Evolutionary conservation across 2,329 filamentous ascomycete genomes (phyloP), one percentile per base, ranked within the genome.

Genomic region (Berkeleyomyces basicola): DNA sequence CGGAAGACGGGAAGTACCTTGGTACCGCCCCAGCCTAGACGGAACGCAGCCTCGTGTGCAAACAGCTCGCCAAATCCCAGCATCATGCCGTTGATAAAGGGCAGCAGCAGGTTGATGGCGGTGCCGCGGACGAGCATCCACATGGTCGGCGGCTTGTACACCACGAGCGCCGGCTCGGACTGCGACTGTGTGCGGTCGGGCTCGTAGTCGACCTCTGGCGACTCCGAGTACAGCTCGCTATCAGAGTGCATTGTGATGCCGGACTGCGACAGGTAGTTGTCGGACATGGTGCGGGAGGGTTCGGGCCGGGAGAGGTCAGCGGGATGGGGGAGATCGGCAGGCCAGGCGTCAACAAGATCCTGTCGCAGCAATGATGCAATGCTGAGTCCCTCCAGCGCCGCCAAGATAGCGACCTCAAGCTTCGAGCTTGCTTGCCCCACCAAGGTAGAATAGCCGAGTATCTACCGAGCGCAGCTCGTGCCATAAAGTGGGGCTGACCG

Each of bases 31-130:
- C 93, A 99, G 65, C 93, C 93, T 68, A 97, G 77, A 70, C 92
- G 79, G 71, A 92, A 99, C 1, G 93, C 93, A 59, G 89, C 86
- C 76, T 99, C 93, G 71, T 99, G 93, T 62, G 93, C 93, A 73
- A 99, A 92, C 60, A 99, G 76, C 76, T 99, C 93, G 68, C 93
- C 93, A 70, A 99, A 96, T 1, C 93, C 93, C 70, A 99, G 76
- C 93, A 99, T 99, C 78, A 99, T 82, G 57, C 93, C 93, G 75
- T 99, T 99, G 70, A 99, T 83, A 70, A 99, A 99, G 0, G 93
- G 93, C 23, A 99, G 76, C 1, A 99, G 70, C n/a, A 99, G 78
- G 72, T 99, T 99, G 75, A 99, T 99, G 4, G 91, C 90, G 14
- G 90, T 89, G 44, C 93, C 90, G 62, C 92, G 84, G 62, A 96